Conservation (phyloP, 169 alveolate genomes). For the Pseudocohnilembus persalinus region DNA sequence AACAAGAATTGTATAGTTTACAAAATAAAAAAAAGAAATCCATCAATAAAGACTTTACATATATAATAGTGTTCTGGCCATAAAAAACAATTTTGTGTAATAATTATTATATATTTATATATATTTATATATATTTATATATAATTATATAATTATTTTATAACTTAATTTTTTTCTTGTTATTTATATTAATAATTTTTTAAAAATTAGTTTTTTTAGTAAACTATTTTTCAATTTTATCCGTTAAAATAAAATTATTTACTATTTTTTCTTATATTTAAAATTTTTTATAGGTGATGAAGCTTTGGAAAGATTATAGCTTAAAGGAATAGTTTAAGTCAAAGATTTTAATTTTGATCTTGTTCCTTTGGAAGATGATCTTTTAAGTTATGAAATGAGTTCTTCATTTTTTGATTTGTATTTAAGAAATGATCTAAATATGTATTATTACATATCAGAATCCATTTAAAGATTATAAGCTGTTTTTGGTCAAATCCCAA, state of each 20-base stretch:
- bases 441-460: constrained; percentile 4
- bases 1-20: no score
- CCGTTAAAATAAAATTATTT: no score
- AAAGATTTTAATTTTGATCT: constrained; percentile 16
- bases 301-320: background rate
- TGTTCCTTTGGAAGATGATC: constrained; percentile 6
- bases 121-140: no score
- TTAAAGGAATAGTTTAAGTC: background rate
- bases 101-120: no score
- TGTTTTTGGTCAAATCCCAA: background rate
- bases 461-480: background rate
- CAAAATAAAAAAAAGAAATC: background rate
- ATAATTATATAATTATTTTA: no score
- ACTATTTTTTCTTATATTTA: no score
- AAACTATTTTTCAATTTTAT: no score
- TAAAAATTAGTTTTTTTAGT: no score
- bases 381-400: constrained; percentile 1
- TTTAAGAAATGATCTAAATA: constrained; percentile 6
- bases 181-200: no score
- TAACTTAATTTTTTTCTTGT: no score
- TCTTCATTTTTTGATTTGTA: background rate
- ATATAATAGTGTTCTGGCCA: background rate
- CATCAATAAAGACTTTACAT: no score
- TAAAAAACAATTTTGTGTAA: background rate
- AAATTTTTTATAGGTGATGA: no score